These are phyloP conservation scores for Pythium phragmitis DNA, from an alignment of 352 stramenopile genomes.

Conservation along the genomic window DNA sequence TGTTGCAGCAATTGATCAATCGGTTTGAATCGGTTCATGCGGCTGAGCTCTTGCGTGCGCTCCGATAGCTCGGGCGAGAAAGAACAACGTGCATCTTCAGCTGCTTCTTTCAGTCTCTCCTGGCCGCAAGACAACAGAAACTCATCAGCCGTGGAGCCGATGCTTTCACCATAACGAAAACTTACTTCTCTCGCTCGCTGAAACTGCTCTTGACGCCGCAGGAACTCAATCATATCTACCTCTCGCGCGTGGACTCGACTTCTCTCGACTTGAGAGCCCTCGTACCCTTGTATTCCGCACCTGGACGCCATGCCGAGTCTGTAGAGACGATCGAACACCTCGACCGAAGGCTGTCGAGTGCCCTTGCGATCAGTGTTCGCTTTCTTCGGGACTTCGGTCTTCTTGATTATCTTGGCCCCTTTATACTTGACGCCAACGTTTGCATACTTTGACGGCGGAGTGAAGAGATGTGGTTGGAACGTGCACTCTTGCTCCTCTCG, in stretches of 20 bases:
- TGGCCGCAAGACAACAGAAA: neutral
- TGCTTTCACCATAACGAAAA: neutral
- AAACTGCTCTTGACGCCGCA: slow-evolving; percentile 17
- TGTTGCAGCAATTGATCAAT: slow-evolving; percentile 14
- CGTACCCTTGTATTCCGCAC: neutral
- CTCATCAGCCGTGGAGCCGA: neutral
- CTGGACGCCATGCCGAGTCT: neutral
- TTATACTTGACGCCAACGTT: slow-evolving; percentile 8
- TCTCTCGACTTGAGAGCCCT: neutral
- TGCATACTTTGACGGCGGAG: slow-evolving; percentile 3
- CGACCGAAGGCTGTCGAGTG: neutral
- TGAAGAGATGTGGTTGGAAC: slow-evolving; percentile 34
- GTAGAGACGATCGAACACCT: slow-evolving; percentile 21
- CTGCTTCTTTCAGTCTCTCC: slow-evolving; percentile 10
- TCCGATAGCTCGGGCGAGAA: slow-evolving; percentile 22
- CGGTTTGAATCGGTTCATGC: slow-evolving; percentile 3
- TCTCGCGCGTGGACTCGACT: neutral
- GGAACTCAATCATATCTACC: slow-evolving; percentile 8
- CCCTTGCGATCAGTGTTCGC: neutral
- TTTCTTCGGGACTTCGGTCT: neutral
- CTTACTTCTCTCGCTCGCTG: slow-evolving; percentile 10
- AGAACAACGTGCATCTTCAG: slow-evolving; percentile 9
- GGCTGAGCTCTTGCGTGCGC: slow-evolving; percentile 13
- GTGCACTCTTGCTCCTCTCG: slow-evolving; percentile 34
- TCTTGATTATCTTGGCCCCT: neutral